Base-by-base conservation (phyloP, 1,139 yeast genomes). In the Kluyveromyces sp. region DNA sequence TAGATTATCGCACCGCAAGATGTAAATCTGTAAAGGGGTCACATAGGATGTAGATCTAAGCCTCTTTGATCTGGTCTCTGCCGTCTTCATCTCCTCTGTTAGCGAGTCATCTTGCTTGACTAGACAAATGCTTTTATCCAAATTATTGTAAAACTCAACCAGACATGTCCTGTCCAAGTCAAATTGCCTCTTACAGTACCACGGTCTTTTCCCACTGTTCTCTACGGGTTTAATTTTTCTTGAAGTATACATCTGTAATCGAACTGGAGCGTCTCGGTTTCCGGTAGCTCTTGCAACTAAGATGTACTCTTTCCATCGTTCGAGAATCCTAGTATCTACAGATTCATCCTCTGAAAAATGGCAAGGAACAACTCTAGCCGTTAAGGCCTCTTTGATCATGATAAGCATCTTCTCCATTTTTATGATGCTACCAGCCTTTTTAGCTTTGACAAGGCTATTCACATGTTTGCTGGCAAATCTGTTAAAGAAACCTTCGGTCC, bases 241-340 rank as follows among this genome's bases (percentile, higher is more conserved):
- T 1, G 67, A 60, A 25, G 74, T 74, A 60, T 78, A 81, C 47
- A 87, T 75, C 54, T 85, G 89, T 1, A 86, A 51, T 2, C 69
- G 61, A 1, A 85, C 58, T 0, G 88, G 85, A 7, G 65, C 64
- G 1, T 63, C 66, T 0, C 56, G 43, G 45, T 70, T 64, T 20
- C 75, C 77, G 0, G 83, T 75, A 35, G 76, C 75, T 46, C 92
- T 66, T 0, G 82, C 77, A 3, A 82, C 84, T 1, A 82, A 80
- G 29, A 76, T 64, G 56, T 77, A 83, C 57, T 87, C 95, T 47
- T 73, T 75, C 92, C 95, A 86, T 38, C 86, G 66, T 46, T 83
- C 87, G n/a, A 70, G 50, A 2, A 83, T 70, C 40, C 80, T 63
- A 0, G 85, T 68, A 43, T 75, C 78, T 33, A 71, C 66, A 1